These are phyloP conservation scores for Citropsis articulata DNA, from an alignment of 345 rosid genomes.

Conservation along the genomic window DNA sequence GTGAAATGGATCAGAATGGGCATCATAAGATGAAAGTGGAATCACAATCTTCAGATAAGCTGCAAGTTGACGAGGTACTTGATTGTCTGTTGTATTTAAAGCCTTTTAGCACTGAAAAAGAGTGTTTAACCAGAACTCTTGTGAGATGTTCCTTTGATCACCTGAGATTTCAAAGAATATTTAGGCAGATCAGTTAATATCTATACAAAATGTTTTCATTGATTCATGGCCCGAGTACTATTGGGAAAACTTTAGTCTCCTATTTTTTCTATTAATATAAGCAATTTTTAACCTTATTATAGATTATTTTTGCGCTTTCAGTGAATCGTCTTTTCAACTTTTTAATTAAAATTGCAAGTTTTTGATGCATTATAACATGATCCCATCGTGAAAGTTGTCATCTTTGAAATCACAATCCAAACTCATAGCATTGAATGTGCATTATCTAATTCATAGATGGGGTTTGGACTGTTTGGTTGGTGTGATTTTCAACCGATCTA, in stretches of 20 bases:
- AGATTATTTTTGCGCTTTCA: not conserved
- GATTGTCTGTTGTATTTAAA: conserved; percentile 4
- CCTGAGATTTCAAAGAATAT: not conserved
- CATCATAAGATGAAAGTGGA: conserved; percentile 30
- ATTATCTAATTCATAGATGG: not conserved
- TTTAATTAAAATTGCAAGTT: not conserved
- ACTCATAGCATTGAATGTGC: not conserved
- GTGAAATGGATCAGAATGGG: conserved; percentile 22
- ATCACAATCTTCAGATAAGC: conserved; percentile 36
- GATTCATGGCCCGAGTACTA: not conserved
- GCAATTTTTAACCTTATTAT: not conserved
- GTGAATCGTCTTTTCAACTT: not conserved
- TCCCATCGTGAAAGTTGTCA: not conserved
- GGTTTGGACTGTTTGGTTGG: not conserved
- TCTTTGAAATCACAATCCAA: not conserved
- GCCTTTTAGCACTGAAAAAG: not conserved
- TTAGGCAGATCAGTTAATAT: not conserved
- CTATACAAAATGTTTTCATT: not conserved
- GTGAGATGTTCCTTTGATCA: not conserved
- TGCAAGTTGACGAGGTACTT: conserved; percentile 50
- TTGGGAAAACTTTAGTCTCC: not conserved
- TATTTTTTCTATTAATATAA: not conserved
- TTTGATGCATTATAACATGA: not conserved
- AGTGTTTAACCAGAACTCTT: not conserved
- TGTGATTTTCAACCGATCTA: not conserved